phyloP scores from a whole-genome alignment of 306 rosid genomes.

The Quercus dentata region DNA sequence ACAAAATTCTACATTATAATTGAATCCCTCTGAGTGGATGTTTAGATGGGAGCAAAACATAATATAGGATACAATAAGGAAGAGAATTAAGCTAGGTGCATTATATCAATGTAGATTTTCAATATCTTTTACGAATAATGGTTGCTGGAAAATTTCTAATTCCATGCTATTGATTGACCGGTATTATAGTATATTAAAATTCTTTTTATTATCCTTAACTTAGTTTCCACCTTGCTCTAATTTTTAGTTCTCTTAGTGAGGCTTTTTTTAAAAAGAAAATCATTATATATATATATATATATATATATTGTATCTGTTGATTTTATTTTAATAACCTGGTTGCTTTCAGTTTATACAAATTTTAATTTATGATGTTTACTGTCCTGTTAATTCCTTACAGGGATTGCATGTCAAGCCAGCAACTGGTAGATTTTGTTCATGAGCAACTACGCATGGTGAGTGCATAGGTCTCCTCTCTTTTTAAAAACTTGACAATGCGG shows the following conservation, averaged over 20 bases:
- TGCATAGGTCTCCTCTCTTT: background rate
- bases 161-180: background rate
- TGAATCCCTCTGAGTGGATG: no score
- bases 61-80: no score
- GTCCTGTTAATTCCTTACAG: slow-evolving; percentile 45
- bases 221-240: background rate
- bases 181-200: background rate
- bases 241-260: background rate
- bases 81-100: no score
- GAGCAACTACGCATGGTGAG: slow-evolving; percentile 67
- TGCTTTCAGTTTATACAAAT: background rate
- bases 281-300: no score
- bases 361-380: slow-evolving; percentile 5
- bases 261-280: background rate
- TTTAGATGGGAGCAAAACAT: no score
- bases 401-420: slow-evolving; percentile 99
- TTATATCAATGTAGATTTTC: no score
- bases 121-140: no score
- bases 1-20: no score
- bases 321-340: background rate
- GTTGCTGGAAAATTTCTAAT: background rate
- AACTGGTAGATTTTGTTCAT: slow-evolving; percentile 75
- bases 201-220: background rate
- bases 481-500: slow-evolving; percentile 2
- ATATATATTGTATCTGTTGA: background rate